Evolutionary conservation across 176 grass and related monocot genomes (phyloP), one percentile per base, ranked within the genome.

Genomic region (Bolboschoenus planiculmis): DNA sequence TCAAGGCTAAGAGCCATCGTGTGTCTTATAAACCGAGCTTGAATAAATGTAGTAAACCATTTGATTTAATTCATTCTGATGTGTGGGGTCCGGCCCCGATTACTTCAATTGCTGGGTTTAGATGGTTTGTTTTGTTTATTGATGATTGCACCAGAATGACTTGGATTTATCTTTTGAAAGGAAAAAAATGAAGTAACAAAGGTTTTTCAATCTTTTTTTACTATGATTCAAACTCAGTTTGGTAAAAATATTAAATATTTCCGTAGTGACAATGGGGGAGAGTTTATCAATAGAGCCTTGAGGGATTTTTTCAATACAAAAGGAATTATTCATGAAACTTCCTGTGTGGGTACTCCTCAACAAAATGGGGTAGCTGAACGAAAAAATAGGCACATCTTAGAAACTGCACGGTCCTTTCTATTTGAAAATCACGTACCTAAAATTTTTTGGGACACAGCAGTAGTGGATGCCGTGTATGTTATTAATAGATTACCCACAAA

Each of bases 331-430:
- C 58, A 61, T 61, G 58, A 61, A 4, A 61, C 58, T 3, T 30
- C 58, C 0, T 61, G 24, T 61, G 58, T 61, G 9, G 58, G 58
- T 2, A 61, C 58, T 5, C 58, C 58, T 10, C 58, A 61, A 61
- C 36, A 85, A 78, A 85, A 85, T 78, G 56, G 44, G 18, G 15
- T 85, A 2, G 53, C 21, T 3, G 53, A 84, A 57, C 1, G 14
- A 0, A 84, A 84, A 5, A 84, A 76, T 46, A 3, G 27, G 7
- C 64, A 63, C 48, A 8, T 79, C 2, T 11, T 85, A 3, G 68
- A 85, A 18, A 61, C 53, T 31, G 55, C 54, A 23, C 16, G 11
- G 4, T 78, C 51, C 0, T 7, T 78, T 0, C n/a, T 79, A 5
- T 68, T 62, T 36, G 48, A 37, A 2, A 79, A 48, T 14, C 26